These are phyloP conservation scores for Neurospora africana DNA, from an alignment of 495 filamentous ascomycete genomes.

Conservation along the genomic window DNA sequence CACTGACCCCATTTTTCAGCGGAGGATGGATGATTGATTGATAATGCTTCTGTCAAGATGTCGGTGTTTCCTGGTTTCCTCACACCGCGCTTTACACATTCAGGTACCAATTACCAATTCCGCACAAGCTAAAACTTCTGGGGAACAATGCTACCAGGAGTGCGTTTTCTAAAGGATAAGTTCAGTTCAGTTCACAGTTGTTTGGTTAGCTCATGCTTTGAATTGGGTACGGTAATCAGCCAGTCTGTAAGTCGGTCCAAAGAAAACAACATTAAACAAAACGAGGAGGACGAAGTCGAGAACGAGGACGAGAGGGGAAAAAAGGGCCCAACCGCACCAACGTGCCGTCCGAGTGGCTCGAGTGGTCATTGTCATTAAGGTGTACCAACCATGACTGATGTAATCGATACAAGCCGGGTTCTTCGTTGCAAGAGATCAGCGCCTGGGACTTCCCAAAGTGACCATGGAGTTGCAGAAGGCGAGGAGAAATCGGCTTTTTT, in stretches of 20 bases:
- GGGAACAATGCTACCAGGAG: not conserved
- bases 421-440: not conserved
- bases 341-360: not conserved
- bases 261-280: not conserved
- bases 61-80: not conserved
- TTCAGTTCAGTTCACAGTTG: not conserved
- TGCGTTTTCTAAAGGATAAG: not conserved
- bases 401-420: not conserved
- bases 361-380: not conserved
- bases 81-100: not conserved
- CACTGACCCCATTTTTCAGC: not conserved
- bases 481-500: not conserved
- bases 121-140: not conserved
- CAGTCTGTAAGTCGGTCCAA: not conserved
- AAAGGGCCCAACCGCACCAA: not conserved
- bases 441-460: not conserved
- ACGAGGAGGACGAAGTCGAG: not conserved
- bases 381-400: not conserved
- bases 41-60: not conserved
- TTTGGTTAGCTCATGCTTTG: not conserved
- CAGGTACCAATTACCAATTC: not conserved
- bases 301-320: too few relatives aligned
- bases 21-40: not conserved
- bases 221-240: not conserved
- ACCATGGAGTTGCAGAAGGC: not conserved